A percentile compares a stretch with the other conserved stretches of the same genome.
phyloP scores from a whole-genome alignment of 192 early-diverging fungal species.

The Geranomyces michiganensis region DNA sequence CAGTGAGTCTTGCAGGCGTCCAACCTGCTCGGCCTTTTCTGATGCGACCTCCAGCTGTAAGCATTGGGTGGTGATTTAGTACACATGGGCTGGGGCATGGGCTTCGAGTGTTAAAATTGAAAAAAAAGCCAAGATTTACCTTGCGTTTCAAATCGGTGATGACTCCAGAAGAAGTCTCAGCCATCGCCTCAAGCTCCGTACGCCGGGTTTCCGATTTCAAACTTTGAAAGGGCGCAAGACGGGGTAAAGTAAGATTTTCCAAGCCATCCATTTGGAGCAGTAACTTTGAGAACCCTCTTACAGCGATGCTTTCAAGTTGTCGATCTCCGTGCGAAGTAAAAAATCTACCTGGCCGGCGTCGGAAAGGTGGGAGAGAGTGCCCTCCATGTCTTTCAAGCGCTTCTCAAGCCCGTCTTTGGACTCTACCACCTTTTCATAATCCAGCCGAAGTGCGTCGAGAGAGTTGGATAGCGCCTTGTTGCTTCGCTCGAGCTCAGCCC shows the following conservation, averaged over 20 bases:
- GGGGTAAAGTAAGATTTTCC: too few species aligned
- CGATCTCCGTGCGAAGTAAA: conserved; percentile 82
- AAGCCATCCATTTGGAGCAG: not conserved
- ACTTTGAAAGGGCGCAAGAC: conserved; percentile 48
- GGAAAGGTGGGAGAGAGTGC: conserved; percentile 65
- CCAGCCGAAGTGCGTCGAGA: conserved; percentile 49
- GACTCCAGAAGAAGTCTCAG: conserved; percentile 59
- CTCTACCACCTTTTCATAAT: conserved; percentile 31
- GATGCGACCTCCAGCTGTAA: conserved; percentile 55
- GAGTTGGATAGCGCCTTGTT: conserved; percentile 54
- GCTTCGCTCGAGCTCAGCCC: conserved; percentile 61
- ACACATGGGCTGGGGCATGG: not conserved
- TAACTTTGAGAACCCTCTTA: conserved; percentile 41
- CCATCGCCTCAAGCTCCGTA: conserved; percentile 67
- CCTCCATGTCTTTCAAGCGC: conserved; percentile 80
- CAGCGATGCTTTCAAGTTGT: conserved; percentile 81
- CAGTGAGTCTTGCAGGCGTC: conserved; percentile 81
- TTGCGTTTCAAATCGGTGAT: conserved; percentile 69
- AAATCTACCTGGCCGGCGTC: conserved; percentile 84
- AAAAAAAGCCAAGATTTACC: conserved; percentile 23
- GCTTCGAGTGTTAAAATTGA: too few species aligned
- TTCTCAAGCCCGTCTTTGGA: conserved; percentile 53
- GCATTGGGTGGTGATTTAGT: too few species aligned
- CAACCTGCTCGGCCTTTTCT: conserved; percentile 61
- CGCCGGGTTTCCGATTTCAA: conserved; percentile 76